Base-by-base conservation (phyloP, 805 yeast species). In the Metschnikowia colocasiae region DNA sequence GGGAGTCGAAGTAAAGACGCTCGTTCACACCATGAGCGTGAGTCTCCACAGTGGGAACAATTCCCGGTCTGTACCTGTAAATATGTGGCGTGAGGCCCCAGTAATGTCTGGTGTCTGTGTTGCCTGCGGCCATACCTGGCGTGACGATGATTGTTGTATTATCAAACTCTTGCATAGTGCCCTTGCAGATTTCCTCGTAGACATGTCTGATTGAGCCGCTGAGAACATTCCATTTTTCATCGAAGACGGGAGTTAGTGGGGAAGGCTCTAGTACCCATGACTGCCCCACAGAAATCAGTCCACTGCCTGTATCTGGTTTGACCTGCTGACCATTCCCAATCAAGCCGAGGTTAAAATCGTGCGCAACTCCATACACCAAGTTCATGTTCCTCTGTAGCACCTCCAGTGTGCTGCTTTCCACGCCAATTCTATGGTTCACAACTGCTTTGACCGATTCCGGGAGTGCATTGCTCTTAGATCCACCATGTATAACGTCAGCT, bases 81-180 rank as follows among this genome's bases (percentile, higher is more conserved):
- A 85, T 82, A 55, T 83, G 77, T 26, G 70, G 62, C 2, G 84
- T 76, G 55, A 85, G 65, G 31, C 64, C 60, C 89, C 88, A 83
- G 62, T 82, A 85, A 56, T 76, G 73, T 48, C 70, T 68, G 4
- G 90, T 84, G 59, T 85, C 91, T 1, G 91, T 85, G 61, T 83
- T 84, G 18, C 84, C 91, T 2, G 85, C 71, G 73, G 80, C 76
- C 32, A 84, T 61, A n/a, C 78, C 69, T 1, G 90, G 87, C 2
- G 84, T 70, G 10, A 80, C 74, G 33, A 76, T 57, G 12, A 74
- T 58, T 16, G 67, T 65, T 2, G 40, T 26, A 18, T 36, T 47
- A 12, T 47, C 66, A 34, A 47, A 50, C 10, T 64, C 65, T 10
- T 48, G 52, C 31, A 45, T 41, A 3, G 52, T 46, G 15, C 65